phyloP scores from a whole-genome alignment of 78 protist genomes.

The Chrysochromulina parva region DNA sequence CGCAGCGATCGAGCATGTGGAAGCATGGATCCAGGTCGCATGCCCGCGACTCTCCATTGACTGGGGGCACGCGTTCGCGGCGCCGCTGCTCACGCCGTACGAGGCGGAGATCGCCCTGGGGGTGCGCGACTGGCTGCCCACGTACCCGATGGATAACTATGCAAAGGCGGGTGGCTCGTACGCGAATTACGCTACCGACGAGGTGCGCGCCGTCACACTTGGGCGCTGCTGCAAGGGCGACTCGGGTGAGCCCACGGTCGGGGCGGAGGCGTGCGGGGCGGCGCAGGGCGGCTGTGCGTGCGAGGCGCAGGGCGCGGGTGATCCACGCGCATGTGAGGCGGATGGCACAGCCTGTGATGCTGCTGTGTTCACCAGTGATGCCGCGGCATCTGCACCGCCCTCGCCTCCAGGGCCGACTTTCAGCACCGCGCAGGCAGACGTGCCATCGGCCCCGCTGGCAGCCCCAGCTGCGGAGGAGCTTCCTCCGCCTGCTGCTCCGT shows the following conservation, averaged over 20 bases:
- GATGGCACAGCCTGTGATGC: too few species aligned
- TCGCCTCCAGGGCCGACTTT: too few species aligned
- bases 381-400: too few species aligned
- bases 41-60: conserved; percentile 98
- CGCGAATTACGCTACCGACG: not conserved
- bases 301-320: too few species aligned
- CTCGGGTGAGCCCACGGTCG: not conserved
- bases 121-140: conserved; percentile 65
- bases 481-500: too few species aligned
- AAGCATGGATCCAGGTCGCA: conserved; percentile 49
- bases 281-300: not conserved
- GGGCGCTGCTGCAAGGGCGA: not conserved
- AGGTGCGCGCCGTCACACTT: not conserved
- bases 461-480: too few species aligned
- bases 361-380: too few species aligned
- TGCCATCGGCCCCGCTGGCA: too few species aligned
- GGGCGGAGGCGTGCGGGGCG: not conserved
- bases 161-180: conserved; percentile 78
- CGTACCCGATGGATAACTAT: conserved; percentile 94
- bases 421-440: too few species aligned
- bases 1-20: conserved; percentile 73
- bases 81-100: conserved; percentile 82
- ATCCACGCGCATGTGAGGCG: too few species aligned
- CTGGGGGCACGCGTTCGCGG: conserved; percentile 95
- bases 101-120: conserved; percentile 88